Base-by-base conservation (phyloP, 768 basidiomycete species). In the Suillus ampliporus region DNA sequence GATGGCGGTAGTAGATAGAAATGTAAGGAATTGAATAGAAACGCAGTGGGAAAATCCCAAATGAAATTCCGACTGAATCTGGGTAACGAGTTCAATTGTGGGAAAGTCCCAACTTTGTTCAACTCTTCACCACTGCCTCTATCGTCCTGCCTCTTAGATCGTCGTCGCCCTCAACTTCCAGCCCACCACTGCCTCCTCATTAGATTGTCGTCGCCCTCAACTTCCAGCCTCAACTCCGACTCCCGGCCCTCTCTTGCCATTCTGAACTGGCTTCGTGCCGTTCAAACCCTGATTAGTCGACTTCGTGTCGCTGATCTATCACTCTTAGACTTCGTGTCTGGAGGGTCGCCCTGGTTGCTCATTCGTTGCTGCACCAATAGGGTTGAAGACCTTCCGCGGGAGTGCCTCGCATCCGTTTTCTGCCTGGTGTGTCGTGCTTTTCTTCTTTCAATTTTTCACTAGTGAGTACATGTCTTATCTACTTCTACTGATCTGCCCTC, bases 81-180 rank as follows among this genome's bases (percentile, higher is more conserved):
- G n/a, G 19, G n/a, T 13, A 6, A 7, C 23, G 13, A 47, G 46
- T 47, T 47, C 7, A 1, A 47, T 44, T 46, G 46, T 47, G 46
- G 46, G 46, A 47, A 47, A 47, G 46, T 47, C 46, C 46, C 46
- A 47, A 44, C 21, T 47, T 47, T n/a, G n/a, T n/a, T n/a, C n/a
- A n/a, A 47, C 46, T 47, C 46, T 46, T n/a, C 44, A 13, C n/a
- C 11, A 4, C n/a, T 11, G 21, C n/a, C n/a, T 46, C 44, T 5
- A 13, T 46, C 13, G 14, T 47, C 44, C 23, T 21, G 6, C 46
- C 6, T 14, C 46, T 23, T n/a, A n/a, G n/a, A n/a, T n/a, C n/a
- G n/a, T n/a, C n/a, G n/a, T n/a, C n/a, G n/a, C n/a, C n/a, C n/a
- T n/a, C n/a, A n/a, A n/a, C n/a, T n/a, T n/a, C n/a, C n/a, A n/a